Evolutionary conservation across 768 basidiomycete species (phyloP).

Genomic region (Hortiboletus flavorubellus): DNA sequence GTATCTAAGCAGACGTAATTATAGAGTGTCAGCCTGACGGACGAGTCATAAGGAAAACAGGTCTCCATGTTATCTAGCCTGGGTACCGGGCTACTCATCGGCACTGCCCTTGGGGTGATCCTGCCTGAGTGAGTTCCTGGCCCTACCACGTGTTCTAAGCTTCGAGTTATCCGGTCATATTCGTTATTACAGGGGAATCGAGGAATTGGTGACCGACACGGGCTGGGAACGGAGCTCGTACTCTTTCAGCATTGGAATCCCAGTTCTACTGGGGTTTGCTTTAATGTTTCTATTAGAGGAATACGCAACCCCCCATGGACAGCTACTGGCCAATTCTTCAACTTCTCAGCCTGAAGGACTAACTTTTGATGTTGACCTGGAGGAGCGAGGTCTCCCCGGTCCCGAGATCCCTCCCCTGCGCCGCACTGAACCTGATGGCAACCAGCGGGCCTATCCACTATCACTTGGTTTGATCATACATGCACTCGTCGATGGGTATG

Average conservation of each 20-base stretch:
- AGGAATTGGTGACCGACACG: conserved; percentile 45
- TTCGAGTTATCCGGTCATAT: background rate
- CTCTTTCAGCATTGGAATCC: conserved; percentile 54
- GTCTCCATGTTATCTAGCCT: conserved; percentile 49
- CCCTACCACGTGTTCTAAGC: background rate
- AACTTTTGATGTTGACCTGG: conserved; percentile 60
- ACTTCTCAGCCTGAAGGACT: conserved; percentile 15
- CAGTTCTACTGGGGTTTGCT: conserved; percentile 58
- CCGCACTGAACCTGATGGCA: conserved; percentile 21
- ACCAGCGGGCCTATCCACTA: conserved; percentile 57
- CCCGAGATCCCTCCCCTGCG: conserved; percentile 12
- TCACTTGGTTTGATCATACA: conserved; percentile 87
- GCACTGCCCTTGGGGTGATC: conserved; percentile 87
- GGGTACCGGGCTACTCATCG: conserved; percentile 83
- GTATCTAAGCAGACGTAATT: conserved; percentile 6
- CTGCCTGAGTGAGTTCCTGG: conserved; percentile 77
- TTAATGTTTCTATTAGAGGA: conserved; percentile 66
- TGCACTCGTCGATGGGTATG: conserved; percentile 88
- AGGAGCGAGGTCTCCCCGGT: conserved; percentile 42
- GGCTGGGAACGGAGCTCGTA: conserved; percentile 38
- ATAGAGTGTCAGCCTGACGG: conserved; percentile 11
- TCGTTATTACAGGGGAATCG: conserved; percentile 59
- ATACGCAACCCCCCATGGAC: conserved; percentile 50
- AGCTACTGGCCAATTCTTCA: conserved; percentile 25
- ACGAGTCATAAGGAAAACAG: conserved; percentile 43